Conservation (phyloP, 2,329 filamentous ascomycete species). For the Fusarium sp. region DNA sequence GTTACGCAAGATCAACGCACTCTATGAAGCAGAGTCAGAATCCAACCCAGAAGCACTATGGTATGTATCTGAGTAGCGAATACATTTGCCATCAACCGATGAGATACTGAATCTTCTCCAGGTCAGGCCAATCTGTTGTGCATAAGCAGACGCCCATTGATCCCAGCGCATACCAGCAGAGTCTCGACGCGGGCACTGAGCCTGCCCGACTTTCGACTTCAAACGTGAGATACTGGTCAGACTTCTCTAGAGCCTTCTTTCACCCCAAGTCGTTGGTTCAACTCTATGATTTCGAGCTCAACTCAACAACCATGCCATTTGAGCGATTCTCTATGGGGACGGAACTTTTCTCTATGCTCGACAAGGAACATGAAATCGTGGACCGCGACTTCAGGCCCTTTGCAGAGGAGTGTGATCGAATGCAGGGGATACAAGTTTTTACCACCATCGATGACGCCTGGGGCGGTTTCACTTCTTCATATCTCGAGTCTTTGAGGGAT, state of each 20-base stretch:
- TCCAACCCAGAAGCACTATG: slow-evolving; percentile 50
- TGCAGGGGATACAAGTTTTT: slow-evolving; percentile 87
- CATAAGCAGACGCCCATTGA: slow-evolving; percentile 75
- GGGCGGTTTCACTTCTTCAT: slow-evolving; percentile 79
- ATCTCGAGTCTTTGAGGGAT: slow-evolving; percentile 82
- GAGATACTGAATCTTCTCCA: slow-evolving; percentile 46
- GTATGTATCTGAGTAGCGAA: slow-evolving; percentile 40
- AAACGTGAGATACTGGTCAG: slow-evolving; percentile 93
- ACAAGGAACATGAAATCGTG: slow-evolving; percentile 85
- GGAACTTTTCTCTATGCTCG: slow-evolving; percentile 77
- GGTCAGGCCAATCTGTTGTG: slow-evolving; percentile 74
- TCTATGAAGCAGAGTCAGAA: slow-evolving; percentile 73
- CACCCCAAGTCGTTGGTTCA: slow-evolving; percentile 90
- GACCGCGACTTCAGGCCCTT: slow-evolving; percentile 92
- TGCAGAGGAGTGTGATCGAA: slow-evolving; percentile 89
- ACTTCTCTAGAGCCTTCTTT: slow-evolving; percentile 92
- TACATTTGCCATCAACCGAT: too few species aligned
- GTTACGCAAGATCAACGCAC: slow-evolving; percentile 84
- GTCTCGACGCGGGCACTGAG: slow-evolving; percentile 77
- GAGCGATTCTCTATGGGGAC: slow-evolving; percentile 89
- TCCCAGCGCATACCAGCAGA: slow-evolving; percentile 80
- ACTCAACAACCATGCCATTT: slow-evolving; percentile 83
- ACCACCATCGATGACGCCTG: slow-evolving; percentile 80
- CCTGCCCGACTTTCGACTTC: slow-evolving; percentile 73
- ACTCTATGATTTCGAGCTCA: slow-evolving; percentile 86